phyloP scores from a whole-genome alignment of 1,284 basidiomycete species.

The Inonotus hispidus region DNA sequence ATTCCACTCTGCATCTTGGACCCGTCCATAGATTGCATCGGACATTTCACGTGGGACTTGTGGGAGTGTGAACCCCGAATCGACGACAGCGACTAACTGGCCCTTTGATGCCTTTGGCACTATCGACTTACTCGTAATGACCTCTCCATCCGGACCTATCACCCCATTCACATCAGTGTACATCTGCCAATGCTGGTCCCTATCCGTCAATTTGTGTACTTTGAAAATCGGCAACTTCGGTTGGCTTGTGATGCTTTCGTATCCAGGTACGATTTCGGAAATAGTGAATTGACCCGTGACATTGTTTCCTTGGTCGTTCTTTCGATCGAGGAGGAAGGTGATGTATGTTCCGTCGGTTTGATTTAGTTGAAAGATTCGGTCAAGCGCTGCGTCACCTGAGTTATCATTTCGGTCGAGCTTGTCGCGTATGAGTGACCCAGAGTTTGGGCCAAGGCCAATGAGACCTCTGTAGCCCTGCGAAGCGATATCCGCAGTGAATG shows the following conservation, averaged over 20 bases:
- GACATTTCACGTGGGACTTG: constrained; percentile 62
- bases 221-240: constrained; percentile 63
- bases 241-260: constrained; percentile 54
- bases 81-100: constrained; percentile 65
- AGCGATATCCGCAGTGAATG: constrained; percentile 60
- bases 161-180: constrained; percentile 58
- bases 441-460: constrained; percentile 69
- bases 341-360: constrained; percentile 56
- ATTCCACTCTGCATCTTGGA: constrained; percentile 68
- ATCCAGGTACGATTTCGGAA: constrained; percentile 48
- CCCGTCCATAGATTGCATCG: constrained; percentile 76
- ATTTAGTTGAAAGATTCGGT: constrained; percentile 55
- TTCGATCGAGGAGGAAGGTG: constrained; percentile 60
- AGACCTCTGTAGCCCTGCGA: constrained; percentile 64
- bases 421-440: constrained; percentile 57
- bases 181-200: constrained; percentile 76
- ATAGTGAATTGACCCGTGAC: constrained; percentile 54
- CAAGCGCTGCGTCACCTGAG: constrained; percentile 50
- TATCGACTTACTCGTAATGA: constrained; percentile 56
- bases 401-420: constrained; percentile 38
- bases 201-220: constrained; percentile 46
- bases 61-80: constrained; percentile 64
- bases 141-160: constrained; percentile 65
- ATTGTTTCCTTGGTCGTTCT: constrained; percentile 39
- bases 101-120: constrained; percentile 59